A percentile compares a stretch with the other conserved stretches of the same genome.
phyloP scores from a whole-genome alignment of 1,284 basidiomycete genomes.

The Salmacisia buchloeana region DNA sequence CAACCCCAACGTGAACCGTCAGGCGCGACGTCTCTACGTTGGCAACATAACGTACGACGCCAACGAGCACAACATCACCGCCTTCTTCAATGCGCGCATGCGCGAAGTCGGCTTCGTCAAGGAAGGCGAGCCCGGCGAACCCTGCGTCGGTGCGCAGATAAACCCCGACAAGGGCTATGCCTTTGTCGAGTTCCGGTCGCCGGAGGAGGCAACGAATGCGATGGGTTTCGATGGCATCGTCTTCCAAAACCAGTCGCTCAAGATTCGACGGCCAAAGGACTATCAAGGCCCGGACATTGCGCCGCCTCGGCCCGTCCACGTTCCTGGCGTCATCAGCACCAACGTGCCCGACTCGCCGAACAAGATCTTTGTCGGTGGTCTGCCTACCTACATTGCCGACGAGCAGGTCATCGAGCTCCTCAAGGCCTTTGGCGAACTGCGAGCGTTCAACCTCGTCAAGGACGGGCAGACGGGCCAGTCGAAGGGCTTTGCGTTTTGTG shows the following conservation, averaged over 20 bases:
- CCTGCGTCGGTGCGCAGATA: constrained; percentile 85
- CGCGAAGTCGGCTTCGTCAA: constrained; percentile 65
- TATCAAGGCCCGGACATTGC: constrained; percentile 67
- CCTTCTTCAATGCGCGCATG: constrained; percentile 96
- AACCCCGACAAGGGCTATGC: constrained; percentile 98
- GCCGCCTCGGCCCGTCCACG: constrained; percentile 64
- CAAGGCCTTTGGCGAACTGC: constrained; percentile 93
- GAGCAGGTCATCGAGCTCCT: constrained; percentile 96
- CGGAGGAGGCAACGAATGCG: constrained; percentile 90
- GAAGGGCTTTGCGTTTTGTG: constrained; percentile 96
- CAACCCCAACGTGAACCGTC: constrained; percentile 55
- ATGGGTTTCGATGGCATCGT: constrained; percentile 96
- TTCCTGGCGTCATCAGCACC: constrained; percentile 85
- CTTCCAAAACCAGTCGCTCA: constrained; percentile 82
- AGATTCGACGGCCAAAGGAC: constrained; percentile 93
- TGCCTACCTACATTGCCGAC: constrained; percentile 90
- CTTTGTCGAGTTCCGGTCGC: constrained; percentile 84
- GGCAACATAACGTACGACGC: constrained; percentile 88
- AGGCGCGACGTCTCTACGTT: constrained; percentile 89
- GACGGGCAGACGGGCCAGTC: constrained; percentile 62
- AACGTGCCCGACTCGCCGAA: constrained; percentile 94
- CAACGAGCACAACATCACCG: constrained; percentile 78
- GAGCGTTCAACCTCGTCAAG: constrained; percentile 94
- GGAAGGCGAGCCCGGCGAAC: constrained; percentile 56
- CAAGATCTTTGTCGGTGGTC: constrained; percentile 94